A percentile compares a stretch with the other conserved stretches of the same genome.
Evolutionary conservation across 805 yeast species (phyloP).

Genomic region (Metschnikowia hibisci): DNA sequence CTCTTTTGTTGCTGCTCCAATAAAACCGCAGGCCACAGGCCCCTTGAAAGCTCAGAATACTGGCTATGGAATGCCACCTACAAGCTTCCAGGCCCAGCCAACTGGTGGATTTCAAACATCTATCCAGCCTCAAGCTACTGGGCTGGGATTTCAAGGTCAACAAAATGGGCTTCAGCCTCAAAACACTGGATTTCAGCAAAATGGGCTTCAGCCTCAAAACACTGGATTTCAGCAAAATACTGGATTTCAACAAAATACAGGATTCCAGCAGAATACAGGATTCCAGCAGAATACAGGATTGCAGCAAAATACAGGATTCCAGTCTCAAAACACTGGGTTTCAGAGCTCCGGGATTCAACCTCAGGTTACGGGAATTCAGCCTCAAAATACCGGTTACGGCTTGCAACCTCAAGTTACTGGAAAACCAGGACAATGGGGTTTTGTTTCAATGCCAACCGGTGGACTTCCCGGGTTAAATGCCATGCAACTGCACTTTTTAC

Average conservation of each 20-base stretch:
- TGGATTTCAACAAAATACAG: conserved; percentile 10
- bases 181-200: conserved; percentile 47
- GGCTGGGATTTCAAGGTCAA: conserved; percentile 5
- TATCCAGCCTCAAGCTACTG: conserved; percentile 10
- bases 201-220: conserved; percentile 26
- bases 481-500: conserved; percentile 66
- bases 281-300: conserved; percentile 6
- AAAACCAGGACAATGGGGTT: conserved; percentile 77
- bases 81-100: conserved; percentile 15
- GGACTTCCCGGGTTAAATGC: conserved; percentile 68
- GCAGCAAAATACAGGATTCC: not conserved
- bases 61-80: conserved; percentile 16
- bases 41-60: conserved; percentile 25
- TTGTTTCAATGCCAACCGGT: conserved; percentile 63
- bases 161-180: conserved; percentile 41
- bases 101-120: conserved; percentile 21
- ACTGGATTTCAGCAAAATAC: conserved; percentile 23
- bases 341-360: conserved; percentile 28
- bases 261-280: not conserved
- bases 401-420: conserved; percentile 58
- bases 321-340: conserved; percentile 52
- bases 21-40: conserved; percentile 36
- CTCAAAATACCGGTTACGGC: conserved; percentile 7
- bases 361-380: conserved; percentile 11
- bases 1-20: conserved; percentile 36